Base-by-base conservation (phyloP, 2,329 filamentous ascomycete genomes). In the Calonectria multiphialidica region DNA sequence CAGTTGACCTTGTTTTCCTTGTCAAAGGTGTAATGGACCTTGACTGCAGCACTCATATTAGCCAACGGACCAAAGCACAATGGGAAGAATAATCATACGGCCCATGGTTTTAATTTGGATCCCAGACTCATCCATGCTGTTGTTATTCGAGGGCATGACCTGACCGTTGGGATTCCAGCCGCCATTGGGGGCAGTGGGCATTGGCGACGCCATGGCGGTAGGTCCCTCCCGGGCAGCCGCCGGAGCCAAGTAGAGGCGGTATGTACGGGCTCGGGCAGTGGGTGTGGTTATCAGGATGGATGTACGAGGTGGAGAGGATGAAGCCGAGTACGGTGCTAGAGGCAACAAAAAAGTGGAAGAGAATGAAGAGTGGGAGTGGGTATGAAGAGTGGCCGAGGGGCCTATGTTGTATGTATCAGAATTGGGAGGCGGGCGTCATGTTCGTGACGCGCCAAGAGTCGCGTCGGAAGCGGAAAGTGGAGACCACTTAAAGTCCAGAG, bases 11-110 rank as follows among this genome's bases (percentile, higher is more conserved):
- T 95, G 85, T 92, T 93, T 77, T 96, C 93, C 81, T 93, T 92
- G 83, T 98, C 96, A 85, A 98, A 98, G 37, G 95, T 98, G 85
- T 98, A 99, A 73, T 98, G 92, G 62, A 98, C 94, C 88, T 98
- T 98, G 84, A 98, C 96, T 98, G 83, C 49, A 76, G 44, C 49
- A 62, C 47, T 49, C 15, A 25, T 53, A 77, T 79, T 75, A 78
- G 79, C 70, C 25, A 76, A 57, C 15, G 21, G 66, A 74, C 50
- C 8, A 61, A 44, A 69, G 28, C 30, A 30, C 63, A 13, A 63
- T 23, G 63, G 63, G 63, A 28, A 70, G 57, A 71, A 49, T 63
- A 55, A 70, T 62, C 91, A 82, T 90, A 94, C 92, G 88, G 84
- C 91, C 91, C 91, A 94, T 93, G 49, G 88, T 86, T 79, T 89